Percentiles rank a stretch among this genome's conserved stretches.
These are phyloP conservation scores for Gaultheria prostrata DNA, from an alignment of 148 eudicot species.

Conservation along the genomic window DNA sequence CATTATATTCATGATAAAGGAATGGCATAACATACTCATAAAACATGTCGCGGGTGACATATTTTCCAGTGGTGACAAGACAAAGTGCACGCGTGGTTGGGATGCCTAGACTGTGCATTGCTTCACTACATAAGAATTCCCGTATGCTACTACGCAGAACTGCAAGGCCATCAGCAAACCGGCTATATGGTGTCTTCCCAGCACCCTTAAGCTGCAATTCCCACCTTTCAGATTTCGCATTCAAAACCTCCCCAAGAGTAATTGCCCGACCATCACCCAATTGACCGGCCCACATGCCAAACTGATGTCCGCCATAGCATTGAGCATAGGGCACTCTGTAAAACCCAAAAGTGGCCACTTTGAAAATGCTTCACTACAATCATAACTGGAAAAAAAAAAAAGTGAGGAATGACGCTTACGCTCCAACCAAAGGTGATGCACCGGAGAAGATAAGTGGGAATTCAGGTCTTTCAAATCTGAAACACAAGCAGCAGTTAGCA, in stretches of 20 bases:
- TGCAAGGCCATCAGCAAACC: slow-evolving; percentile 99
- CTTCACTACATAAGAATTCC: slow-evolving; percentile 96
- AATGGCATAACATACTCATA: slow-evolving; percentile 71
- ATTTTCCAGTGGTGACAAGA: slow-evolving; percentile 89
- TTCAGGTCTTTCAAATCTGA: slow-evolving; percentile 87
- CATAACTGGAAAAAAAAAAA: neutral
- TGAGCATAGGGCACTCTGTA: slow-evolving; percentile 88
- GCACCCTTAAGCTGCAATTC: slow-evolving; percentile 97
- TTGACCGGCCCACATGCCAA: slow-evolving; percentile 99
- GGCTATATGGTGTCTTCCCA: slow-evolving; percentile 95
- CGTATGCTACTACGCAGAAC: slow-evolving; percentile 94
- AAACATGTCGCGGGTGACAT: slow-evolving; percentile 88
- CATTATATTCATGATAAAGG: neutral
- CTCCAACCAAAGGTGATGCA: slow-evolving; percentile 66
- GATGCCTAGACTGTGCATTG: slow-evolving; percentile 92
- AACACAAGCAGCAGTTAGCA: slow-evolving; percentile 16
- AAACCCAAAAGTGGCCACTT: slow-evolving; percentile 8
- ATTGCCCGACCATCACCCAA: slow-evolving; percentile 99
- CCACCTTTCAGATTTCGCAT: slow-evolving; percentile 88
- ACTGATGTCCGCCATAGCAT: slow-evolving; percentile 98
- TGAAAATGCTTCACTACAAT: slow-evolving; percentile 8
- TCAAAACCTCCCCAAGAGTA: slow-evolving; percentile 79
- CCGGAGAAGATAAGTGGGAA: slow-evolving; percentile 79
- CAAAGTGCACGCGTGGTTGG: slow-evolving; percentile 97
- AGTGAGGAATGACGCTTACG: slow-evolving; percentile 45